Percentiles rank a stretch among this genome's conserved stretches.
Conservation (phyloP, 2,329 filamentous ascomycete genomes). For the Phaeosphaeriaceae sp. region DNA sequence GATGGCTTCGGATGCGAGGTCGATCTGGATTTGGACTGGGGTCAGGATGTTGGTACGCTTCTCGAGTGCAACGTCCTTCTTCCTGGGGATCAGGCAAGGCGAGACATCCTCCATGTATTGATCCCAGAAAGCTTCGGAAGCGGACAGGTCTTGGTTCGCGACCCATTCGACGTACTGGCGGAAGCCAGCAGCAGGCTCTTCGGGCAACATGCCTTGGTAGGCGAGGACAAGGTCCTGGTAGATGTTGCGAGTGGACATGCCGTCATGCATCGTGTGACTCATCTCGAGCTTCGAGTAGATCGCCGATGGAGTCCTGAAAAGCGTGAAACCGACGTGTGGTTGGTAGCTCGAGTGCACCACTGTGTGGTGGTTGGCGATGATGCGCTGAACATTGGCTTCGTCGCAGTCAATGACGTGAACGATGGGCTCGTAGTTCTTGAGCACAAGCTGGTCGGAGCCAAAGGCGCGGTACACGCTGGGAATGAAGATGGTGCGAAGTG, state of each 20-base stretch:
- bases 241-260: slow-evolving; percentile 16
- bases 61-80: slow-evolving; percentile 8
- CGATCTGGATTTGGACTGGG: slow-evolving; percentile 4
- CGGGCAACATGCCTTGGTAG: slow-evolving; percentile 15
- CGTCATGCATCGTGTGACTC: slow-evolving; percentile 25
- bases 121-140: slow-evolving; percentile 18
- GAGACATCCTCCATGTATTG: slow-evolving; percentile 13
- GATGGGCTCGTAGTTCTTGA: slow-evolving; percentile 12
- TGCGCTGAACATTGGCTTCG: slow-evolving; percentile 4
- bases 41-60: slow-evolving; percentile 1
- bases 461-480: slow-evolving; percentile 17
- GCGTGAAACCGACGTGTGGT: slow-evolving; percentile 15
- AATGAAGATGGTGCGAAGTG: slow-evolving; percentile 24
- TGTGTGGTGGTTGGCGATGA: slow-evolving; percentile 9
- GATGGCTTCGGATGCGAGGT: slow-evolving; percentile 7
- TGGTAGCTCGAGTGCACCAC: slow-evolving; percentile 10
- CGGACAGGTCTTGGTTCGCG: slow-evolving; percentile 7
- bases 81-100: slow-evolving; percentile 18
- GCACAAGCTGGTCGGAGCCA: slow-evolving; percentile 21
- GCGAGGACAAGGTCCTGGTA: slow-evolving; percentile 19
- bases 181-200: slow-evolving; percentile 14
- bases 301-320: slow-evolving; percentile 6
- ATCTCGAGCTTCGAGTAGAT: slow-evolving; percentile 37
- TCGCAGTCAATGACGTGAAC: slow-evolving; percentile 8
- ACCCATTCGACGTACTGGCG: slow-evolving; percentile 20